These are phyloP conservation scores for Exobasidium cylindrosporum DNA, from an alignment of 1,284 basidiomycete species.

Conservation along the genomic window DNA sequence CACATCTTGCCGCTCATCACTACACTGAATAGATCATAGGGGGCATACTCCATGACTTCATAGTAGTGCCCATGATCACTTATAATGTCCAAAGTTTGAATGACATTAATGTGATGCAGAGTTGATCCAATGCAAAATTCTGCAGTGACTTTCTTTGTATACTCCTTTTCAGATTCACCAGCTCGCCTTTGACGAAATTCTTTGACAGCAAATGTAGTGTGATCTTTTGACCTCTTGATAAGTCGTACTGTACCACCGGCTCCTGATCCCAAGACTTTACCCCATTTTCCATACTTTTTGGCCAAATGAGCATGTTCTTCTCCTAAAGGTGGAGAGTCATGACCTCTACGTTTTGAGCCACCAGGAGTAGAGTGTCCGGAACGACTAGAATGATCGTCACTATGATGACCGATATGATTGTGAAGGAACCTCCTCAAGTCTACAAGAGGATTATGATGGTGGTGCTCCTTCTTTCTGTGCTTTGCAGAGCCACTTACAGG, in stretches of 20 bases:
- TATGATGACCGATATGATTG: conserved; percentile 50
- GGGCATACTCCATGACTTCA: conserved; percentile 88
- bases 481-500: neutral
- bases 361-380: conserved; percentile 34
- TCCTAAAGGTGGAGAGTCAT: conserved; percentile 55
- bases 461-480: conserved; percentile 31
- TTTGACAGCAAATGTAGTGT: conserved; percentile 87
- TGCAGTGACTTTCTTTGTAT: conserved; percentile 97
- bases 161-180: conserved; percentile 90
- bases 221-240: conserved; percentile 70
- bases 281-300: conserved; percentile 99
- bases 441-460: conserved; percentile 41
- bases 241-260: conserved; percentile 96
- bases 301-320: conserved; percentile 76
- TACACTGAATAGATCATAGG: conserved; percentile 95
- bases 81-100: conserved; percentile 97
- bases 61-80: conserved; percentile 94
- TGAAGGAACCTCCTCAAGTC: conserved; percentile 45
- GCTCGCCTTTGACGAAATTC: conserved; percentile 86
- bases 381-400: conserved; percentile 28
- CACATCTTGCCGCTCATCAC: conserved; percentile 99
- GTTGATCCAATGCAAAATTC: conserved; percentile 98
- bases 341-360: conserved; percentile 38
- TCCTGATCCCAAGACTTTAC: conserved; percentile 86
- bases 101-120: conserved; percentile 80